These are phyloP conservation scores for Saccharomycopsis fibuligera DNA, from an alignment of 805 yeast species.

Conservation along the genomic window DNA sequence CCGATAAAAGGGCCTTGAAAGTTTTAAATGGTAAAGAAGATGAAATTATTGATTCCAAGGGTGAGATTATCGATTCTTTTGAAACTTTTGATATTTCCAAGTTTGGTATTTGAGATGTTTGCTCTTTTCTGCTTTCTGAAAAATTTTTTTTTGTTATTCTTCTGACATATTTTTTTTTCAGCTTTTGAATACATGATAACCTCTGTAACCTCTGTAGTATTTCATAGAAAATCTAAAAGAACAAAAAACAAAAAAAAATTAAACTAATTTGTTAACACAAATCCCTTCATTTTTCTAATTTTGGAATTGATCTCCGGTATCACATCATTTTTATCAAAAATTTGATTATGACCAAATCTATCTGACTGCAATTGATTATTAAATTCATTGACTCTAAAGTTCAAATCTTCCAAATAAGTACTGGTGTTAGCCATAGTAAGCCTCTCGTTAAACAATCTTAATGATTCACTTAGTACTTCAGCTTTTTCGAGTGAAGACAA, in stretches of 20 bases:
- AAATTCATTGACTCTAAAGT: constrained; percentile 4
- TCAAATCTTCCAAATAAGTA: neutral
- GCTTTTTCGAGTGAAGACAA: neutral
- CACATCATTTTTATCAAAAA: constrained; percentile 5
- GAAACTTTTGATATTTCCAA: constrained; percentile 44
- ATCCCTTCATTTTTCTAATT: constrained; percentile 15
- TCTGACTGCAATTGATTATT: constrained; percentile 9
- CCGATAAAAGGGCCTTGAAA: constrained; percentile 66
- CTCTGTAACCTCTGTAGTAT: too few species aligned
- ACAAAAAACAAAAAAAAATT: too few species aligned
- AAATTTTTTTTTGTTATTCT: too few species aligned
- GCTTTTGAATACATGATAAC: too few species aligned
- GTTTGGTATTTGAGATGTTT: constrained; percentile 38
- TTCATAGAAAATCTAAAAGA: too few species aligned
- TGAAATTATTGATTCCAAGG: constrained; percentile 47
- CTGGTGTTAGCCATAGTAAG: neutral
- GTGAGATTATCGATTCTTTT: constrained; percentile 49
- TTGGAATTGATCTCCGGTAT: constrained; percentile 10
- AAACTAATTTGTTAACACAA: constrained; percentile 4
- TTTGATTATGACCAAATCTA: neutral
- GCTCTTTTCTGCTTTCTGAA: too few species aligned
- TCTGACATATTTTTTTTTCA: too few species aligned
- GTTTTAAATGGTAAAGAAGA: constrained; percentile 46
- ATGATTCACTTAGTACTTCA: neutral
- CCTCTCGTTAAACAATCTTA: constrained; percentile 7